Evolutionary conservation across 2,329 filamentous ascomycete genomes (phyloP).

Genomic region (Colletotrichum sp.): DNA sequence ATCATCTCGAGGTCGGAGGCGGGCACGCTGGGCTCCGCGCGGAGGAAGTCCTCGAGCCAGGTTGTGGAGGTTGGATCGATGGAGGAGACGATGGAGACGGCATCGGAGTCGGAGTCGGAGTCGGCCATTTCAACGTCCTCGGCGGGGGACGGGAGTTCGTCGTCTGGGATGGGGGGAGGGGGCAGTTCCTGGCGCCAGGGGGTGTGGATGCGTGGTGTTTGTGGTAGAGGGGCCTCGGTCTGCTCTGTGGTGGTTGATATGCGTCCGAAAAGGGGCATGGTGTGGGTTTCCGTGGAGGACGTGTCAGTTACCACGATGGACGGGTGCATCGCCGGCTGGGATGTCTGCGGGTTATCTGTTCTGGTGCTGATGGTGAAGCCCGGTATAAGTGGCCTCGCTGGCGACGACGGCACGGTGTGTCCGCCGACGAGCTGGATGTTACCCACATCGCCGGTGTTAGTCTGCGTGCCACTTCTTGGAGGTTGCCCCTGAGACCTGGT

Average conservation of each 20-base stretch:
- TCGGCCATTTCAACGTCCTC: conserved; percentile 7
- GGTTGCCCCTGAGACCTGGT: not conserved
- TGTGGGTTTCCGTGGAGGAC: not conserved
- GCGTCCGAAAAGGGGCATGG: not conserved
- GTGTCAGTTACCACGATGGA: not conserved
- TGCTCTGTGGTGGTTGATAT: not conserved
- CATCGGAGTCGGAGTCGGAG: not conserved
- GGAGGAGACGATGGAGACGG: not conserved
- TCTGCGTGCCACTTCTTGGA: not conserved
- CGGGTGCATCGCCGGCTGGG: not conserved
- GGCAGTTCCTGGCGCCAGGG: not conserved
- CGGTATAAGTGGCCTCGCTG: not conserved
- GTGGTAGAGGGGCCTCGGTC: not conserved
- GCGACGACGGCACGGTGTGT: not conserved
- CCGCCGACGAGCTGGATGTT: not conserved
- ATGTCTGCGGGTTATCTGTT: not conserved
- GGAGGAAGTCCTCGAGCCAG: conserved; percentile 22
- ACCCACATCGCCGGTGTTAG: not conserved
- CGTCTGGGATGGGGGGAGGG: not conserved
- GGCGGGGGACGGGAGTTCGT: not conserved
- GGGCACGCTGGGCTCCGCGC: not conserved
- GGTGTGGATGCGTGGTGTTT: not conserved
- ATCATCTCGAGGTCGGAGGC: conserved; percentile 17
- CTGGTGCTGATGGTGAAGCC: not conserved
- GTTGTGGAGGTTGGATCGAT: not conserved